A percentile compares a stretch with the other conserved stretches of the same genome.
Evolutionary conservation across 805 yeast genomes (phyloP).

Genomic region (Kodamaea laetipori): DNA sequence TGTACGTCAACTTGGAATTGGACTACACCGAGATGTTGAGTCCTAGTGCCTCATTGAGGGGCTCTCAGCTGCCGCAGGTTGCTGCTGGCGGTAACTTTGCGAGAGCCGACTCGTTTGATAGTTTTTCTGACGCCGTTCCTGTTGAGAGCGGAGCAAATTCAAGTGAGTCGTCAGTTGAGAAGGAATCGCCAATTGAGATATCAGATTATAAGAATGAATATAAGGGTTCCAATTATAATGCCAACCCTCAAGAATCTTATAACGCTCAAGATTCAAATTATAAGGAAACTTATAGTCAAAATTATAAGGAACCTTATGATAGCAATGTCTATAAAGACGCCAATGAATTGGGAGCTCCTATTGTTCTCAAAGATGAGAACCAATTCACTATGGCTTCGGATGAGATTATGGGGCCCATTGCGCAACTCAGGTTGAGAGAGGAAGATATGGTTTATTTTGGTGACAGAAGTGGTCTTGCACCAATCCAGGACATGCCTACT

Average conservation of each 20-base stretch:
- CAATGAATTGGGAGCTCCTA: constrained; percentile 8
- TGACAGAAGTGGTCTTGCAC: constrained; percentile 4
- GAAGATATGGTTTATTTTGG: constrained; percentile 3
- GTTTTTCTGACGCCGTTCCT: background rate
- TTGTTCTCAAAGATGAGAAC: constrained; percentile 4
- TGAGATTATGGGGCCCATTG: constrained; percentile 7
- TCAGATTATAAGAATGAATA: too few species aligned
- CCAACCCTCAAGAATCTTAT: too few species aligned
- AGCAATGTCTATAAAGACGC: too few species aligned
- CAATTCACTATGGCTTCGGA: constrained; percentile 4
- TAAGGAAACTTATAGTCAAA: too few species aligned
- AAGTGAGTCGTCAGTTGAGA: background rate
- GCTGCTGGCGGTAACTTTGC: constrained; percentile 10
- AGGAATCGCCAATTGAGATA: constrained; percentile 1
- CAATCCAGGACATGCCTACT: constrained; percentile 26
- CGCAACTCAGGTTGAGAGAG: constrained; percentile 10
- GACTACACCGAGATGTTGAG: constrained; percentile 10
- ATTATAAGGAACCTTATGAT: too few species aligned
- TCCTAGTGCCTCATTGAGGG: constrained; percentile 10
- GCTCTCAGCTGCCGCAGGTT: constrained; percentile 9
- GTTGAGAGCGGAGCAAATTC: background rate
- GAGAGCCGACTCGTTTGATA: background rate
- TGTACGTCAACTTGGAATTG: constrained; percentile 30
- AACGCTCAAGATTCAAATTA: too few species aligned
- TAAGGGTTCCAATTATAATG: too few species aligned